Evolutionary conservation across 2,329 filamentous ascomycete genomes (phyloP).

Genomic region (Penicillium sp.): DNA sequence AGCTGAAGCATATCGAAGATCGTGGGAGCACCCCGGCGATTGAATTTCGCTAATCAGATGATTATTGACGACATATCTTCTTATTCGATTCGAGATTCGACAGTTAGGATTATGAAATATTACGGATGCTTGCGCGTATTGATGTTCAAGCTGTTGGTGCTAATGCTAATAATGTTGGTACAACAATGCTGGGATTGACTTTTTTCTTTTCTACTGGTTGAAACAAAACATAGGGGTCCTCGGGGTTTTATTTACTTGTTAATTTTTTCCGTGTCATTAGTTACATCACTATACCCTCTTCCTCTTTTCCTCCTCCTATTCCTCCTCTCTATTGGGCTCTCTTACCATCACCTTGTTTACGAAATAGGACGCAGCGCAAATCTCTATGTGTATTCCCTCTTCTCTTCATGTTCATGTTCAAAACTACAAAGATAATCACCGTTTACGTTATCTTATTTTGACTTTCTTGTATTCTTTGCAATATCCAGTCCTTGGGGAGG

Average conservation of each 20-base stretch:
- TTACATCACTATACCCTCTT: background rate
- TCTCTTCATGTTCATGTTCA: background rate
- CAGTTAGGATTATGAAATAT: background rate
- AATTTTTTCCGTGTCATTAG: background rate
- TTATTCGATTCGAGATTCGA: background rate
- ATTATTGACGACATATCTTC: background rate
- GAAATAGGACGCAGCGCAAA: conserved; percentile 9
- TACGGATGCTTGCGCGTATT: background rate
- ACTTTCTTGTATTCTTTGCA: background rate
- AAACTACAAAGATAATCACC: background rate
- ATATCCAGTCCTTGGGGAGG: background rate
- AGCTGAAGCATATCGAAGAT: conserved; percentile 83
- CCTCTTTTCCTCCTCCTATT: background rate
- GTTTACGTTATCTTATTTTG: background rate
- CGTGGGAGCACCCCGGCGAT: conserved; percentile 77
- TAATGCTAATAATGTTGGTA: conserved; percentile 2
- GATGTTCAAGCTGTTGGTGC: background rate
- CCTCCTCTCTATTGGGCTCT: background rate
- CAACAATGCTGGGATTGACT: background rate
- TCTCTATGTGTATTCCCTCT: background rate
- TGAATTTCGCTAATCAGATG: conserved; percentile 68
- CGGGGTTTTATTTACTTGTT: background rate
- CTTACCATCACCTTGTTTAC: background rate
- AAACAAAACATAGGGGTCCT: background rate
- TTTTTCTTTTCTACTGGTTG: background rate